Evolutionary conservation across 805 yeast genomes (phyloP).

Genomic region (Hagleromyces aurorensis): DNA sequence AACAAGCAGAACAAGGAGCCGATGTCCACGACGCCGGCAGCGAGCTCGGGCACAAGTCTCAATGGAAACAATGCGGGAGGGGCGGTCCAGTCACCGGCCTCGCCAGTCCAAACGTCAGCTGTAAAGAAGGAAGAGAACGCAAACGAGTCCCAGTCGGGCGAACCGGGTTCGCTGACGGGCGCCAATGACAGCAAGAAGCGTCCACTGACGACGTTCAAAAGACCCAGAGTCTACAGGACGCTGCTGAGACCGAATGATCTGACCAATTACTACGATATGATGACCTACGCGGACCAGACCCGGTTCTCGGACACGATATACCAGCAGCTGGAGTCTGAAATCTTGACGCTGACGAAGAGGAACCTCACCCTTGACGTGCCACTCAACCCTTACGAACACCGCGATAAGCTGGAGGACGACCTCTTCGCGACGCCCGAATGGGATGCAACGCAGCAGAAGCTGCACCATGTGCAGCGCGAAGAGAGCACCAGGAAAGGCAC

Average conservation of each 20-base stretch:
- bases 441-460: conserved; percentile 29
- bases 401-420: conserved; percentile 27
- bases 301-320: conserved; percentile 74
- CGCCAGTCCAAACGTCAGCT: too few species aligned
- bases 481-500: conserved; percentile 33
- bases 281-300: conserved; percentile 76
- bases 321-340: conserved; percentile 80
- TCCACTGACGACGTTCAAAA: conserved; percentile 24
- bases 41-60: too few species aligned
- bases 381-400: conserved; percentile 52
- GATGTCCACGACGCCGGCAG: conserved; percentile 1
- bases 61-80: too few species aligned
- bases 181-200: conserved; percentile 4
- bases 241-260: conserved; percentile 72
- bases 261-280: conserved; percentile 75
- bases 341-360: conserved; percentile 68
- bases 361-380: conserved; percentile 70
- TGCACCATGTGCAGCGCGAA: conserved; percentile 35
- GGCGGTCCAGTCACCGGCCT: too few species aligned
- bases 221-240: conserved; percentile 71
- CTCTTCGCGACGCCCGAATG: conserved; percentile 39
- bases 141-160: conserved; percentile 2
- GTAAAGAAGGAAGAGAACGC: conserved; percentile 5
- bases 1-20: conserved; percentile 1
- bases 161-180: conserved; percentile 3